These are phyloP conservation scores for Coriaria nepalensis DNA, from an alignment of 306 rosid genomes.

Conservation along the genomic window DNA sequence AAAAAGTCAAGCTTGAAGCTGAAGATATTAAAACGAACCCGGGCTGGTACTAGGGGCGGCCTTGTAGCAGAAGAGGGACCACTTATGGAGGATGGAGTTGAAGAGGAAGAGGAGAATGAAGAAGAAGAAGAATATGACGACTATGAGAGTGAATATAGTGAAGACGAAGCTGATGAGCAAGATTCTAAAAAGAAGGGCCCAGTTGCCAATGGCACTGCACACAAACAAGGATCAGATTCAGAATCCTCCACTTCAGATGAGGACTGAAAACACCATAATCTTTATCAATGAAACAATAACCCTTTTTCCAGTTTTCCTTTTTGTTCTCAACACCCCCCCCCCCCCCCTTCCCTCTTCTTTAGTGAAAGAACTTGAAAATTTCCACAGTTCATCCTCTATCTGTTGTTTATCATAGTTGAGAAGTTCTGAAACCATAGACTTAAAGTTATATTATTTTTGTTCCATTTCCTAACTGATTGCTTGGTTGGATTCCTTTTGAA, in stretches of 20 bases:
- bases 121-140: constrained; percentile 55
- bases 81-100: constrained; percentile 33
- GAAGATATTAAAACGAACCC: constrained; percentile 81
- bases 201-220: constrained; percentile 27
- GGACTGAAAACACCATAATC: constrained; percentile 14
- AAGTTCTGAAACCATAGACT: constrained; percentile 1
- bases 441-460: no score
- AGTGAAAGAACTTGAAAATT: constrained; percentile 11
- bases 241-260: constrained; percentile 38
- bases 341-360: background rate
- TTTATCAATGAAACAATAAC: constrained; percentile 8
- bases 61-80: constrained; percentile 40
- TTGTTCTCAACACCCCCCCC: no score
- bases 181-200: constrained; percentile 27
- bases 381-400: background rate
- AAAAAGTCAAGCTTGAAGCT: constrained; percentile 52
- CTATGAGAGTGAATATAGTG: constrained; percentile 53
- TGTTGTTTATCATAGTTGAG: background rate
- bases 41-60: constrained; percentile 70
- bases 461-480: no score
- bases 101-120: constrained; percentile 51
- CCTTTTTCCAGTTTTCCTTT: background rate
- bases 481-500: no score
- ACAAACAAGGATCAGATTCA: constrained; percentile 14
- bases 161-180: constrained; percentile 38